Conservation (phyloP, 2,329 filamentous ascomycete species). For the Pseudogymnoascus verrucosus region DNA sequence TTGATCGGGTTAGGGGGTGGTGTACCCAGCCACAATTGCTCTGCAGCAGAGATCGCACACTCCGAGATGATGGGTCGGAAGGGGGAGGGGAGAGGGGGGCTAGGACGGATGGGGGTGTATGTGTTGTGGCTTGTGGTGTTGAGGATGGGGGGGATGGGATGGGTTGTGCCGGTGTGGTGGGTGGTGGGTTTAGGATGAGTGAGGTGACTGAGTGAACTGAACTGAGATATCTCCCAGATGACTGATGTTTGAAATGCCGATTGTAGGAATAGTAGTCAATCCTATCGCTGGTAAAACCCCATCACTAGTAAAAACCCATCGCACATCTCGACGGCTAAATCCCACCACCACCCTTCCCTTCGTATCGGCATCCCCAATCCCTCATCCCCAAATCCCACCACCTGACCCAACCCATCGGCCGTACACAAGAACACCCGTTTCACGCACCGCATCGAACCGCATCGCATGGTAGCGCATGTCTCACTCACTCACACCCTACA, state of each 20-base stretch:
- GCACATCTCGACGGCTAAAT: too few relatives aligned
- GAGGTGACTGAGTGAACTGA: too few relatives aligned
- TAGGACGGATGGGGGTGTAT: background rate
- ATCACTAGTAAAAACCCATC: too few relatives aligned
- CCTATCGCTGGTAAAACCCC: too few relatives aligned
- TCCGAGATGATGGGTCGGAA: background rate
- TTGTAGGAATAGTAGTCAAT: too few relatives aligned
- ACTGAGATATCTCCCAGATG: too few relatives aligned
- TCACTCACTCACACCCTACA: background rate
- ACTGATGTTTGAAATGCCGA: too few relatives aligned
- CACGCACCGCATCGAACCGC: background rate
- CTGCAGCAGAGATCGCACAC: background rate
- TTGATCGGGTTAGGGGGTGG: background rate
- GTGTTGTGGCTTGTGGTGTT: background rate
- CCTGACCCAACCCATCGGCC: background rate
- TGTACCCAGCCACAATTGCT: background rate
- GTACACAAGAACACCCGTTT: too few relatives aligned
- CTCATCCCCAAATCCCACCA: background rate
- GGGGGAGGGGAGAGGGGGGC: background rate
- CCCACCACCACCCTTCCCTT: too few relatives aligned
- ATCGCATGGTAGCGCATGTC: background rate
- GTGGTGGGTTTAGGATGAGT: background rate
- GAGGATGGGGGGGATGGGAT: too few relatives aligned
- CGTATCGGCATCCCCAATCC: too few relatives aligned
- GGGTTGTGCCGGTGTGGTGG: background rate